Evolutionary conservation across 495 filamentous ascomycete species (phyloP).

Genomic region (Aspergillus bertholletiae): DNA sequence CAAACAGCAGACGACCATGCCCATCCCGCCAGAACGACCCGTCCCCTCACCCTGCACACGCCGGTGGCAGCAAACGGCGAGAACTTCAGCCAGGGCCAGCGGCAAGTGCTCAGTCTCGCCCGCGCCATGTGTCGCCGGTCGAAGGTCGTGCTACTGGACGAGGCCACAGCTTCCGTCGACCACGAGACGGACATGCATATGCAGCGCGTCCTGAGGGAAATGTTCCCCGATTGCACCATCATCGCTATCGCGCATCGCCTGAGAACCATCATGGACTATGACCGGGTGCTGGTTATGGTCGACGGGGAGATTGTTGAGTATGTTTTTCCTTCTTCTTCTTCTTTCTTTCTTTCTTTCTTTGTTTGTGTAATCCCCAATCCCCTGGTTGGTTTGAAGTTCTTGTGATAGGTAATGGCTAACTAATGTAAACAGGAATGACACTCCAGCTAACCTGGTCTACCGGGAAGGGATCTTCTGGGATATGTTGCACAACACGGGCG

Average conservation of each 20-base stretch:
- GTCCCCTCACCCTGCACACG: constrained; percentile 27
- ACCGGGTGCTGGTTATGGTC: constrained; percentile 35
- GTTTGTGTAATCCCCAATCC: no score
- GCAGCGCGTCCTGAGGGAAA: constrained; percentile 39
- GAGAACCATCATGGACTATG: constrained; percentile 35
- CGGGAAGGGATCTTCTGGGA: constrained; percentile 43
- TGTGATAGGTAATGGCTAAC: neutral
- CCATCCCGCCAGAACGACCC: neutral
- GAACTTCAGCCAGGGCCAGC: constrained; percentile 59
- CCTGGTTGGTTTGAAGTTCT: no score
- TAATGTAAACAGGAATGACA: constrained; percentile 30
- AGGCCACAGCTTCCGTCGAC: constrained; percentile 57
- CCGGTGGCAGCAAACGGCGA: constrained; percentile 54
- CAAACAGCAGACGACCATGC: constrained; percentile 18
- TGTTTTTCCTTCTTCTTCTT: constrained; percentile 1
- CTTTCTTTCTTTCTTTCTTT: no score
- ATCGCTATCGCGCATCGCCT: constrained; percentile 41
- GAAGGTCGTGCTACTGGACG: constrained; percentile 56
- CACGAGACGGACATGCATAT: constrained; percentile 52
- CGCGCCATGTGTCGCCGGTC: constrained; percentile 55
- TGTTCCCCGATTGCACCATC: constrained; percentile 34
- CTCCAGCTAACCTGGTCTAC: constrained; percentile 41
- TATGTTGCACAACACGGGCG: constrained; percentile 49
- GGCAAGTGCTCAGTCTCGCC: constrained; percentile 58
- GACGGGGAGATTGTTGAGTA: constrained; percentile 30